Evolutionary conservation across 495 filamentous ascomycete genomes (phyloP).

Genomic region (Tuber microsphaerosporum): DNA sequence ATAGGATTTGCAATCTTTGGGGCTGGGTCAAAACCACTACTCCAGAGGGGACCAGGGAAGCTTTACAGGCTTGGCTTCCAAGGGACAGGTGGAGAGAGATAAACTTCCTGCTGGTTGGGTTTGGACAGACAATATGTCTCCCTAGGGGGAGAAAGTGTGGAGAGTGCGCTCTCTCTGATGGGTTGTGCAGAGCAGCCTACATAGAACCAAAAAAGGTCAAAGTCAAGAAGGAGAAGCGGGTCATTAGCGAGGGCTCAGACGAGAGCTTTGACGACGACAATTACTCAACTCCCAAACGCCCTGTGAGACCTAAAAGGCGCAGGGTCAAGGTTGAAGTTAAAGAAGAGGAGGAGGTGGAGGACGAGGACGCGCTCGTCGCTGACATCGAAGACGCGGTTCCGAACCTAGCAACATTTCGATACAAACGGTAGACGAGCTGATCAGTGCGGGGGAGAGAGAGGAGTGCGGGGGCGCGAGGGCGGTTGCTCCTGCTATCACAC

Average conservation of each 20-base stretch:
- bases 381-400: slow-evolving; percentile 39
- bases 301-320: slow-evolving; percentile 17
- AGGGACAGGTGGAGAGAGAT: slow-evolving; percentile 88
- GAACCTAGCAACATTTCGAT: slow-evolving; percentile 8
- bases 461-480: background rate
- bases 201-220: slow-evolving; percentile 47
- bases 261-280: slow-evolving; percentile 1
- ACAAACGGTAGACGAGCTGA: background rate
- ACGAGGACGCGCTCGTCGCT: slow-evolving; percentile 35
- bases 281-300: slow-evolving; percentile 12
- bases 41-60: slow-evolving; percentile 75
- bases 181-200: slow-evolving; percentile 68
- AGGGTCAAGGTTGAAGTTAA: slow-evolving; percentile 26
- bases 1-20: slow-evolving; percentile 89
- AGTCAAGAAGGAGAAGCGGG: slow-evolving; percentile 49
- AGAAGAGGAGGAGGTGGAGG: slow-evolving; percentile 35
- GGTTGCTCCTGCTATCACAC: background rate
- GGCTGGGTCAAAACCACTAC: slow-evolving; percentile 73
- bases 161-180: slow-evolving; percentile 69
- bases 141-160: slow-evolving; percentile 74
- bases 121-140: slow-evolving; percentile 74
- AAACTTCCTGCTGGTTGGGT: slow-evolving; percentile 82
- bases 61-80: slow-evolving; percentile 78
- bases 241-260: slow-evolving; percentile 43
- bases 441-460: background rate